These are phyloP conservation scores for Macadamia integrifolia DNA, from an alignment of 164 flowering plant species.

Conservation along the genomic window DNA sequence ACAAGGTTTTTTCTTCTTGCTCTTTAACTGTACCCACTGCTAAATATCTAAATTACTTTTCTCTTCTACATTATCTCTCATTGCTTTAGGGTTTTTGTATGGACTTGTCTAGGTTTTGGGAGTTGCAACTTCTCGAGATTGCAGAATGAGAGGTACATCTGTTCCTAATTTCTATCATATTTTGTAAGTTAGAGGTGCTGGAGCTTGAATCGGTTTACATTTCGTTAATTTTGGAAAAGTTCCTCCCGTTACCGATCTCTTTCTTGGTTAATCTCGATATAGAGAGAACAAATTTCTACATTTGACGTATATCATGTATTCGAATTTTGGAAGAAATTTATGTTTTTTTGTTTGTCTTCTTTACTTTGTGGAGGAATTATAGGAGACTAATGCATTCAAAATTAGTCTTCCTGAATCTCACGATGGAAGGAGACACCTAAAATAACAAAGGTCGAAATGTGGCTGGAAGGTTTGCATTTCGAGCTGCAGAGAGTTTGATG, in stretches of 20 bases:
- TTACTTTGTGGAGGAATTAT: conserved; percentile 5
- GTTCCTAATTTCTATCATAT: background rate
- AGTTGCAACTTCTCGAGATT: conserved; percentile 63
- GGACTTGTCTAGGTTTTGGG: conserved; percentile 57
- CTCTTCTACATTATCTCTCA: too few relatives aligned
- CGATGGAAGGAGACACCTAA: conserved; percentile 77
- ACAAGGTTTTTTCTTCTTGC: too few relatives aligned
- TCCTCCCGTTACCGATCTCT: too few relatives aligned
- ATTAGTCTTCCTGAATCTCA: conserved; percentile 27
- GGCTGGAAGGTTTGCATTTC: conserved; percentile 73
- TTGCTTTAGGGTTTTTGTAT: conserved; percentile 4
- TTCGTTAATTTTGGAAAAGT: too few relatives aligned
- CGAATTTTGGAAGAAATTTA: background rate
- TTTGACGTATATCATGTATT: too few relatives aligned
- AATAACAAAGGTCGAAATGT: conserved; percentile 78
- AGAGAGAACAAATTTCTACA: too few relatives aligned
- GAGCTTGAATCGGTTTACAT: too few relatives aligned
- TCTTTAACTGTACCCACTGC: too few relatives aligned
- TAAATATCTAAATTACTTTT: too few relatives aligned
- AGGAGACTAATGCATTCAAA: conserved; percentile 91
- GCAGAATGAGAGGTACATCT: conserved; percentile 55
- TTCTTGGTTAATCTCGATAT: too few relatives aligned
- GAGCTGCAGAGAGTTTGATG: conserved; percentile 43
- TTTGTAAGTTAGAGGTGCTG: too few relatives aligned
- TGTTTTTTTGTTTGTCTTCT: background rate